Conservation (phyloP, 2,329 filamentous ascomycete genomes). For the Xylariaceae sp. region DNA sequence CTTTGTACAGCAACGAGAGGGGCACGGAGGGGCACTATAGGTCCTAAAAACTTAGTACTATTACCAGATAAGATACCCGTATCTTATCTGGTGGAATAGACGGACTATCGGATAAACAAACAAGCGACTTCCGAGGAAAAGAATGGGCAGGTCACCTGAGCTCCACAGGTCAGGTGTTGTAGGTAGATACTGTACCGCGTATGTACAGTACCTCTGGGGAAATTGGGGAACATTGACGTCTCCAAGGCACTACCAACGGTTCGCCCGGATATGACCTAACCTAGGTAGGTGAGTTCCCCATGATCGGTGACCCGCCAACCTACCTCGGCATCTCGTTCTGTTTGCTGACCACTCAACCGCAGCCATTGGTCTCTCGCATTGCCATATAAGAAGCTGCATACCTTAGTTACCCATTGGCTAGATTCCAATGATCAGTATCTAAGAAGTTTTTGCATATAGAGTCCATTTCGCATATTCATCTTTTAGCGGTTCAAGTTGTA, state of each 20-base stretch:
- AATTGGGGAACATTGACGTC: neutral
- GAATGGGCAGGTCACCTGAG: no score
- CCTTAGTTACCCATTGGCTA: neutral
- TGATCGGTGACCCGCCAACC: slow-evolving; percentile 15
- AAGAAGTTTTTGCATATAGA: slow-evolving; percentile 5
- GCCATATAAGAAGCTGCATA: slow-evolving; percentile 3
- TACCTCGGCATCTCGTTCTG: slow-evolving; percentile 24
- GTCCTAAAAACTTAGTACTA: no score
- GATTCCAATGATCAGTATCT: neutral
- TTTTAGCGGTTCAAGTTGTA: neutral
- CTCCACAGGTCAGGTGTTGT: no score
- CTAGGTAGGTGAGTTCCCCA: slow-evolving; percentile 11
- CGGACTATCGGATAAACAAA: slow-evolving; percentile 17
- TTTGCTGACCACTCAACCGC: neutral
- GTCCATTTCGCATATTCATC: neutral
- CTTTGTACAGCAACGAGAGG: no score
- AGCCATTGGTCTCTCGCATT: neutral
- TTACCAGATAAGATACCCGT: no score
- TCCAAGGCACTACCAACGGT: neutral
- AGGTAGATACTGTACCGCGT: no score
- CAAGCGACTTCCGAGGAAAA: slow-evolving; percentile 1
- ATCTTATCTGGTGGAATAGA: no score
- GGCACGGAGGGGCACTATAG: no score
- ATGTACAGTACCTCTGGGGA: neutral
- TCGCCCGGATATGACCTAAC: neutral